Percentiles rank a stretch among this genome's conserved stretches.
phyloP scores from a whole-genome alignment of 306 rosid species.

The Cicer judaicum region DNA sequence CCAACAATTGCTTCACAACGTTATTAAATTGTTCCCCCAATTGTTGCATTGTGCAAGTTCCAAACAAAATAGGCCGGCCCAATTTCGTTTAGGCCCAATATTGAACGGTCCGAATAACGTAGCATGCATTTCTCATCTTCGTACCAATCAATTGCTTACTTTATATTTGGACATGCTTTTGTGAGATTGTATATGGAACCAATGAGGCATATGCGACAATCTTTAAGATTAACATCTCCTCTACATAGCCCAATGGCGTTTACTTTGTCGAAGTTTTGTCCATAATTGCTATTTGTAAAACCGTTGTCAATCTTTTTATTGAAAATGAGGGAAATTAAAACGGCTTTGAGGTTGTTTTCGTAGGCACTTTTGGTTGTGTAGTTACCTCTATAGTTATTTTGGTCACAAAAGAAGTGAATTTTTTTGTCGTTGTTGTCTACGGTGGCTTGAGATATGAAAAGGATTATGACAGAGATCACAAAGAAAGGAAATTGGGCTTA shows the following conservation, averaged over 20 bases:
- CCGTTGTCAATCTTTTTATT: neutral
- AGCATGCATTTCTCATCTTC: slow-evolving; percentile 1
- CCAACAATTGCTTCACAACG: neutral
- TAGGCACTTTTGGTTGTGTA: neutral
- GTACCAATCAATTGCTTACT: neutral
- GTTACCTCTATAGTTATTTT: neutral
- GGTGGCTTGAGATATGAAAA: neutral
- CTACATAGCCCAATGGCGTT: no score
- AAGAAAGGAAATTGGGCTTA: neutral
- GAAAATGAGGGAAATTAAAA: neutral
- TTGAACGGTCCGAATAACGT: neutral
- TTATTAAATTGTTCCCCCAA: neutral
- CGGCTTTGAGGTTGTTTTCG: neutral
- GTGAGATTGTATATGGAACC: neutral
- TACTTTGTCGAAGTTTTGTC: neutral
- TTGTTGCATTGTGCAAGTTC: neutral
- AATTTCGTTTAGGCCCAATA: neutral
- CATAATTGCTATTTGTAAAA: neutral
- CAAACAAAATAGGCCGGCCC: neutral
- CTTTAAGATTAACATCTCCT: neutral
- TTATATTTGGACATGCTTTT: neutral
- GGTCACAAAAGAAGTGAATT: neutral
- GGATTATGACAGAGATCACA: neutral
- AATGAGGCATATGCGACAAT: neutral
- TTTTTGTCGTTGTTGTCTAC: neutral